Evolutionary conservation across 2,329 filamentous ascomycete species (phyloP).

Genomic region (Pseudogymnoascus verrucosus): DNA sequence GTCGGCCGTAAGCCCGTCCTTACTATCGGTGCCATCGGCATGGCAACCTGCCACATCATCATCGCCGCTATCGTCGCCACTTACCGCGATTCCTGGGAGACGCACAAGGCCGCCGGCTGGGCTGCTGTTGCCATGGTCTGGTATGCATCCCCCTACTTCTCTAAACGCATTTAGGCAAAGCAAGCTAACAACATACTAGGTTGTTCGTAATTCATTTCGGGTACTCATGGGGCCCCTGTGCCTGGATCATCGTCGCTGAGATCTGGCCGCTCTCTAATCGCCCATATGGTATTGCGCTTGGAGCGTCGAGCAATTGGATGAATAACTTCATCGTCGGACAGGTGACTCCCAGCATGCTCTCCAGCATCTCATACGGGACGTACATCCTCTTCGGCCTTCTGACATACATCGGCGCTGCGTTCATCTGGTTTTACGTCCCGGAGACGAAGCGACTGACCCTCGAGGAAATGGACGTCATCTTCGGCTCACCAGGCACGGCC

Average conservation of each 20-base stretch:
- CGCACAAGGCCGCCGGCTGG: conserved; percentile 59
- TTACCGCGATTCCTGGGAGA: conserved; percentile 50
- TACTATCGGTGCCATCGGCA: conserved; percentile 57
- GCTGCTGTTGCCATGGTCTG: conserved; percentile 59
- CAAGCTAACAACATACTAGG: neutral
- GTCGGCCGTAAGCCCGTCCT: conserved; percentile 56
- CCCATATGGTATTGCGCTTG: conserved; percentile 63
- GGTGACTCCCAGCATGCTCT: conserved; percentile 61
- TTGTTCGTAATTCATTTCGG: conserved; percentile 41
- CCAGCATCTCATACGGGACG: conserved; percentile 57
- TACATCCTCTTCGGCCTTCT: conserved; percentile 64
- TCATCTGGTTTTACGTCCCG: conserved; percentile 42
- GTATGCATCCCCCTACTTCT: conserved; percentile 56
- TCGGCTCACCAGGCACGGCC: conserved; percentile 26
- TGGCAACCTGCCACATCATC: conserved; percentile 61
- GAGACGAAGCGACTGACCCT: conserved; percentile 46
- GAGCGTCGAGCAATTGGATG: conserved; percentile 59
- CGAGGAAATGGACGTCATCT: conserved; percentile 57
- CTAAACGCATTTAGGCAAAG: neutral
- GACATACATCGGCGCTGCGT: conserved; percentile 49
- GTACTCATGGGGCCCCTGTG: conserved; percentile 66
- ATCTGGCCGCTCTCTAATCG: conserved; percentile 65
- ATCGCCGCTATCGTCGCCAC: conserved; percentile 61
- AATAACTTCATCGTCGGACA: conserved; percentile 57
- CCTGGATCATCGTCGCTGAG: conserved; percentile 68